Percentiles rank a stretch among this genome's conserved stretches.
phyloP scores from a whole-genome alignment of 345 rosid species.

The Ceriops tagal region DNA sequence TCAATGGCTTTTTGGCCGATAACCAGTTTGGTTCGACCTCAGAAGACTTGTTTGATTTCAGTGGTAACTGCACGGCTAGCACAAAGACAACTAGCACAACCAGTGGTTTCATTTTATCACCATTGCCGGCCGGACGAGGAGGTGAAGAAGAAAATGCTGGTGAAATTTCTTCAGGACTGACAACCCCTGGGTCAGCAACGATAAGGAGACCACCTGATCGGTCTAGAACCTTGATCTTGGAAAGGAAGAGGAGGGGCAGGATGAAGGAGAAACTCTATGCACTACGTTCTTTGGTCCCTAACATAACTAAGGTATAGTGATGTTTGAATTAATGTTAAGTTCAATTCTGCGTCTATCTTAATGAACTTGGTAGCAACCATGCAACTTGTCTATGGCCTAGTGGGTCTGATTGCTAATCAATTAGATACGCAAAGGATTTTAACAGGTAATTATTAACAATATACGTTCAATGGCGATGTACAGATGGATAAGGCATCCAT shows the following conservation, averaged over 20 bases:
- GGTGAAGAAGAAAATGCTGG: conserved; percentile 36
- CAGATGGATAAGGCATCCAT: conserved; percentile 99
- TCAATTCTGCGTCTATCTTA: neutral
- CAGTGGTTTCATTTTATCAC: conserved; percentile 22
- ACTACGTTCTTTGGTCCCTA: conserved; percentile 81
- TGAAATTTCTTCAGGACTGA: conserved; percentile 54
- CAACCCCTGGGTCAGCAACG: conserved; percentile 33
- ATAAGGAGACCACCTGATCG: conserved; percentile 49
- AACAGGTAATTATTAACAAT: too few relatives aligned
- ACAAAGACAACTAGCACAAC: conserved; percentile 28
- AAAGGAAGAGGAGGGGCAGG: conserved; percentile 61
- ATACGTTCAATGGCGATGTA: neutral
- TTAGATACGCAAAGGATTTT: too few relatives aligned
- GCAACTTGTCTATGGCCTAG: neutral
- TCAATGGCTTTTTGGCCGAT: conserved; percentile 31
- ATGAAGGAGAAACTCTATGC: conserved; percentile 92
- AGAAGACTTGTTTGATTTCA: conserved; percentile 27
- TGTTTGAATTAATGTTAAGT: neutral
- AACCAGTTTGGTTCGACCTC: conserved; percentile 27
- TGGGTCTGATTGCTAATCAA: too few relatives aligned
- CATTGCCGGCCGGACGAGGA: conserved; percentile 32
- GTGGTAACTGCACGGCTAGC: neutral
- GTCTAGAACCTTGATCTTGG: conserved; percentile 69
- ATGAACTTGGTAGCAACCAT: neutral
- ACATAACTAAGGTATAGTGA: conserved; percentile 70